phyloP scores from a whole-genome alignment of 805 yeast species.

The Myxozyma vanderwaltii region DNA sequence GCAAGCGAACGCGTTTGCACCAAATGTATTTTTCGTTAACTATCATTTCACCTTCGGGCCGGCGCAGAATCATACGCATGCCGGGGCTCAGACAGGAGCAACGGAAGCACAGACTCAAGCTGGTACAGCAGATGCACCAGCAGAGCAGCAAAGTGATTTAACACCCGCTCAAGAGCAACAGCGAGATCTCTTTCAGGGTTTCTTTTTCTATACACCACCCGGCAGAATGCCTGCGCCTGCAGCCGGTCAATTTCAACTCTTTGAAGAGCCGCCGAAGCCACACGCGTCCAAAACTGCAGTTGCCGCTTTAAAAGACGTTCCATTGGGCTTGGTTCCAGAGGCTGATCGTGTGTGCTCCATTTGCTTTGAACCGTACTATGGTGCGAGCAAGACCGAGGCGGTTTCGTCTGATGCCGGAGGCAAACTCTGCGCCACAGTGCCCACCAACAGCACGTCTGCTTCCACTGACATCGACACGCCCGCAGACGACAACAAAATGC shows the following conservation, averaged over 20 bases:
- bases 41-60: constrained; percentile 23
- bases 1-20: not conserved
- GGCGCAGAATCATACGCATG: not conserved
- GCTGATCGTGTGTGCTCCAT: constrained; percentile 47
- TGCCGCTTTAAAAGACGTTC: constrained; percentile 40
- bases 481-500: not conserved
- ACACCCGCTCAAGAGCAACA: not conserved
- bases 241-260: constrained; percentile 3
- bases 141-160: not conserved
- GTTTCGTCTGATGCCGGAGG: not conserved
- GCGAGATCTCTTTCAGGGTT: constrained; percentile 21
- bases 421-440: too few relatives aligned
- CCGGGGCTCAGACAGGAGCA: not conserved
- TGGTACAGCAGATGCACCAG: not conserved
- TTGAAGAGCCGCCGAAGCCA: constrained; percentile 31
- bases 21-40: constrained; percentile 26
- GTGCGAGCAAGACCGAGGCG: not conserved
- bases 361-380: constrained; percentile 47
- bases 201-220: constrained; percentile 18
- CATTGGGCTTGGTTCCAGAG: constrained; percentile 39
- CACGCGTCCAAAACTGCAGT: constrained; percentile 43
- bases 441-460: too few relatives aligned
- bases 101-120: not conserved
- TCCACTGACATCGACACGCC: not conserved
- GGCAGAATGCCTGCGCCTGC: constrained; percentile 20